Percentiles rank a stretch among this genome's conserved stretches.
phyloP scores from a whole-genome alignment of 768 basidiomycete species.

The Dioszegia hungarica region DNA sequence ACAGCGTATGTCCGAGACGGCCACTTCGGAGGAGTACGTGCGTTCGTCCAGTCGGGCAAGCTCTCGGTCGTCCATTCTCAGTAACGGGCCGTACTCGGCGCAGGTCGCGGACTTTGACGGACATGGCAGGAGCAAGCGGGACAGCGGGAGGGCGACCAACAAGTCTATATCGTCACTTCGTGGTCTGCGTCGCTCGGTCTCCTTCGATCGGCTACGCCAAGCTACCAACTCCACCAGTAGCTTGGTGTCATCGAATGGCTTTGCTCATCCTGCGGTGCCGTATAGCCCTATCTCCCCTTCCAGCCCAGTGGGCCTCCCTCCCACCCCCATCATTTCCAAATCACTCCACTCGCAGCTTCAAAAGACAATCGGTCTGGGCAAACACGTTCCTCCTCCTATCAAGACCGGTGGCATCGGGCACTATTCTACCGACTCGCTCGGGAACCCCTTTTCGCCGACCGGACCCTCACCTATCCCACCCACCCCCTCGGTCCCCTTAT shows the following conservation, averaged over 20 bases:
- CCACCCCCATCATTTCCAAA: slow-evolving; percentile 81
- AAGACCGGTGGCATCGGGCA: not conserved
- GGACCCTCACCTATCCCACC: not conserved
- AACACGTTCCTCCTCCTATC: not conserved
- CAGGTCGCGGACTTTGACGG: not conserved
- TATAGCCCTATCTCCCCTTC: slow-evolving; percentile 24
- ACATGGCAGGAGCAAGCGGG: not conserved
- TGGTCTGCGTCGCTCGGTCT: slow-evolving; percentile 11
- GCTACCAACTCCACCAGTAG: slow-evolving; percentile 23
- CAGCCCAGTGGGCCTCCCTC: slow-evolving; percentile 58
- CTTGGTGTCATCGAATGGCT: not conserved
- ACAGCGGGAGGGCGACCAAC: not conserved
- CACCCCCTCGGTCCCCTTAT: slow-evolving; percentile 57
- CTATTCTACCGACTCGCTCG: not conserved
- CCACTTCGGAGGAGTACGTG: not conserved
- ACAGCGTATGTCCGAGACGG: slow-evolving; percentile 17
- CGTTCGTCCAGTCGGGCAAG: not conserved
- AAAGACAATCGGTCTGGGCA: slow-evolving; percentile 54
- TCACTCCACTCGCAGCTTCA: slow-evolving; percentile 63
- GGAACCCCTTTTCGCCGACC: not conserved
- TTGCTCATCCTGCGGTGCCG: slow-evolving; percentile 34
- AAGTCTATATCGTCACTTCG: not conserved
- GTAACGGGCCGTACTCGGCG: not conserved
- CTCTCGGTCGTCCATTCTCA: not conserved
- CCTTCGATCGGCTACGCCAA: slow-evolving; percentile 56